These are phyloP conservation scores for Pyrenochaeta sp. DNA, from an alignment of 2,329 filamentous ascomycete species.

Conservation along the genomic window DNA sequence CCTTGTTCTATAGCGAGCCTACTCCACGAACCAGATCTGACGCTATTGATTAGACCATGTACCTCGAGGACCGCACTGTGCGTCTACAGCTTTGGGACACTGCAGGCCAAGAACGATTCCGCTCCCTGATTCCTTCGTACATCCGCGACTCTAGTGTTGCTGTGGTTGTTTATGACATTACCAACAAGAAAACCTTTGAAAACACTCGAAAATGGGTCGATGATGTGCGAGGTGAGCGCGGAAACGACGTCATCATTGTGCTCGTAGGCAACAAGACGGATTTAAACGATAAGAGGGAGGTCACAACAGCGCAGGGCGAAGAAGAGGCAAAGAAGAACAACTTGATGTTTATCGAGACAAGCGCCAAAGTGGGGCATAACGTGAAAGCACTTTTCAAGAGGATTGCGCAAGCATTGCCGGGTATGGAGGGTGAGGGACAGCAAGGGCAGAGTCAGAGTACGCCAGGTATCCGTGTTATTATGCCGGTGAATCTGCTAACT, in stretches of 20 bases:
- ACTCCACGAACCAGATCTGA: slow-evolving; percentile 9
- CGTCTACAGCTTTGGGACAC: slow-evolving; percentile 98
- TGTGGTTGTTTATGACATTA: slow-evolving; percentile 98
- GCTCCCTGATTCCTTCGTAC: slow-evolving; percentile 96
- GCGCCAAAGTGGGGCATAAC: slow-evolving; percentile 96
- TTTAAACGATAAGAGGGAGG: slow-evolving; percentile 96
- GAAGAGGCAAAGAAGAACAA: slow-evolving; percentile 98
- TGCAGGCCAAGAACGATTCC: slow-evolving; percentile 95
- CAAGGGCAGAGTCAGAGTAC: slow-evolving; percentile 82
- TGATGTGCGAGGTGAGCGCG: slow-evolving; percentile 93
- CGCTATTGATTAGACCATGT: slow-evolving; percentile 80
- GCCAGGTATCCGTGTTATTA: slow-evolving; percentile 46
- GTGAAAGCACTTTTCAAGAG: slow-evolving; percentile 97
- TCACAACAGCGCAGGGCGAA: slow-evolving; percentile 94
- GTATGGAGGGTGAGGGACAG: slow-evolving; percentile 92
- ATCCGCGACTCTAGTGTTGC: slow-evolving; percentile 98
- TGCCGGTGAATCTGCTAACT: slow-evolving; percentile 12
- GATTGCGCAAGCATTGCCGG: slow-evolving; percentile 96
- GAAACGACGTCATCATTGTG: slow-evolving; percentile 98
- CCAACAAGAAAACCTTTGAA: slow-evolving; percentile 95
- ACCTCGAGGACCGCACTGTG: slow-evolving; percentile 97
- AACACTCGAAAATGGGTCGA: slow-evolving; percentile 99
- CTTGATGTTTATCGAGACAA: slow-evolving; percentile 98
- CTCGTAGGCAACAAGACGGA: slow-evolving; percentile 99
- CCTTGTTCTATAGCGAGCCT: background rate